phyloP scores from a whole-genome alignment of 306 rosid genomes.

The Phaseolus lunatus region DNA sequence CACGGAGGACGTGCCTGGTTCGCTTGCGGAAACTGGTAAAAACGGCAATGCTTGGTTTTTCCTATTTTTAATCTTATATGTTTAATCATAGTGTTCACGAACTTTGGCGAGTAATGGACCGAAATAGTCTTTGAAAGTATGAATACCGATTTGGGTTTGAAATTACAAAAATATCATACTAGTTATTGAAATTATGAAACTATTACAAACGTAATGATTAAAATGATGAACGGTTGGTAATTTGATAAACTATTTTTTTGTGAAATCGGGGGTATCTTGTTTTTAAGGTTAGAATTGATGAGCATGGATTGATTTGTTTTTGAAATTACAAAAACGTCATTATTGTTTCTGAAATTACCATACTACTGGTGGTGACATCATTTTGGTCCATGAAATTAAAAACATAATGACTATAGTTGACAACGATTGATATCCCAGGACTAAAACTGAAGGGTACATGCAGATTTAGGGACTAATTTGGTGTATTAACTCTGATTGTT shows the following conservation, averaged over 20 bases:
- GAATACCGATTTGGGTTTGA: neutral
- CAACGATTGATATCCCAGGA: neutral
- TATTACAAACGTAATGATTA: neutral
- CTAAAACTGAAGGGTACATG: neutral
- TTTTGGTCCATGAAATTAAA: neutral
- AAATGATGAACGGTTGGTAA: neutral
- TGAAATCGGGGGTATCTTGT: too few relatives aligned
- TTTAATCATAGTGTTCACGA: neutral
- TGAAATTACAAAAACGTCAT: neutral
- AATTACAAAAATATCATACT: neutral
- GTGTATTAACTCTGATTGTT: neutral
- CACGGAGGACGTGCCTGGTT: conserved; percentile 40
- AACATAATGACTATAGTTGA: neutral
- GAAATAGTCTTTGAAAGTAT: neutral
- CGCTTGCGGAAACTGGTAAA: conserved; percentile 30
- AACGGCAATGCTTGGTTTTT: conserved; percentile 10
- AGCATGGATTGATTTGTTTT: neutral
- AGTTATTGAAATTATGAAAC: neutral
- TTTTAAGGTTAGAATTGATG: neutral
- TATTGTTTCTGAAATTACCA: neutral
- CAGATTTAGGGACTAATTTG: neutral
- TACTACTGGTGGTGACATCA: neutral
- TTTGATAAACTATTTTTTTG: neutral
- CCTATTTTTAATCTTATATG: conserved; percentile 3
- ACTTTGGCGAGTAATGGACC: neutral